Conservation (phyloP, 495 filamentous ascomycete genomes). For the Xylaria curta region DNA sequence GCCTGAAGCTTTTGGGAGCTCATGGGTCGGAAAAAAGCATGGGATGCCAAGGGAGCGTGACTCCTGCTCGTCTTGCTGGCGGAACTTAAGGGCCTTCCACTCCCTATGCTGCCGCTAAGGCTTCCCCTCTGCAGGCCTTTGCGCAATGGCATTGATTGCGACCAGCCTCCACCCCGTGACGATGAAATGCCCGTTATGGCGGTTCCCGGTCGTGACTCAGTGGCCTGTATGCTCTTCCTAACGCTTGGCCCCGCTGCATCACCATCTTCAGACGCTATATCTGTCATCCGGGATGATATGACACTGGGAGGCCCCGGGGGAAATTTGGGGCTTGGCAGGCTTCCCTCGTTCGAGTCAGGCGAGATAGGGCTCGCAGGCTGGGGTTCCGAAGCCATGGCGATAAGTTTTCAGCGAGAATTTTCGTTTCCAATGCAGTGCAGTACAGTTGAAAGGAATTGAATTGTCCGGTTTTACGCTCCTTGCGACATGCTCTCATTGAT, state of each 20-base stretch:
- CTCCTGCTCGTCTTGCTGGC: conserved; percentile 78
- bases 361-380: conserved; percentile 42
- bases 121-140: conserved; percentile 50
- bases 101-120: conserved; percentile 50
- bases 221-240: conserved; percentile 46
- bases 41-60: conserved; percentile 88
- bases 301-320: conserved; percentile 63
- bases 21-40: conserved; percentile 96
- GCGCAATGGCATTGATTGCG: conserved; percentile 55
- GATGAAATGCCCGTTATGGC: conserved; percentile 58
- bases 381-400: conserved; percentile 46
- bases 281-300: conserved; percentile 86
- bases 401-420: not conserved
- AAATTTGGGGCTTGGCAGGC: conserved; percentile 46
- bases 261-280: conserved; percentile 67
- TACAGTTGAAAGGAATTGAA: not conserved
- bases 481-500: conserved; percentile 22
- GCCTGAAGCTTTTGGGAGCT: conserved; percentile 94
- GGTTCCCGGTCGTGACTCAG: conserved; percentile 58
- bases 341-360: conserved; percentile 46
- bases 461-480: not conserved
- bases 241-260: conserved; percentile 40
- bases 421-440: not conserved
- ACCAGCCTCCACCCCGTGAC: conserved; percentile 54
- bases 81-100: conserved; percentile 64